phyloP scores from a whole-genome alignment of 495 filamentous ascomycete species.

The Penicillium herquei region DNA sequence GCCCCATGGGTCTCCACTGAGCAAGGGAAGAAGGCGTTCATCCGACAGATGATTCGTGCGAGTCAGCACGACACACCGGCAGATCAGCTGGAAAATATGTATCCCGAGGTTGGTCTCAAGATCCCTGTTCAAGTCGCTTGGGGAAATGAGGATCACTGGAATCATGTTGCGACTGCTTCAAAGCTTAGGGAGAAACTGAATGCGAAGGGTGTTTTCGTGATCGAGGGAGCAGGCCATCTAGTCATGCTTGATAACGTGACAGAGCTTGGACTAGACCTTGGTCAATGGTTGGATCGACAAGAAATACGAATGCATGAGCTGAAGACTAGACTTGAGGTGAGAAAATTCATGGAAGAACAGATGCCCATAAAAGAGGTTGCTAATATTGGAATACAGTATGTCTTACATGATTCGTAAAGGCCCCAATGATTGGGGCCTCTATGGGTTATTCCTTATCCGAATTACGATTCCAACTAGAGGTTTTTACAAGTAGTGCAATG shows the following conservation, averaged over 20 bases:
- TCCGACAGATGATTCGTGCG: slow-evolving; percentile 30
- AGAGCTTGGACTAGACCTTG: slow-evolving; percentile 26
- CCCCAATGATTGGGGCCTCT: no score
- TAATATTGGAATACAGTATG: not conserved
- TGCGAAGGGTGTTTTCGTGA: slow-evolving; percentile 20
- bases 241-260: slow-evolving; percentile 34
- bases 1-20: slow-evolving; percentile 23
- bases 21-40: slow-evolving; percentile 22
- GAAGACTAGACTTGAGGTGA: no score
- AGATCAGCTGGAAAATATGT: slow-evolving; percentile 26
- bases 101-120: slow-evolving; percentile 22
- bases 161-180: slow-evolving; percentile 27
- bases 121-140: slow-evolving; percentile 33
- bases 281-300: not conserved
- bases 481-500: not conserved
- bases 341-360: no score
- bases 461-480: not conserved
- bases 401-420: not conserved
- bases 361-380: no score
- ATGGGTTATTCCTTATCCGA: not conserved
- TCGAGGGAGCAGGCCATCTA: slow-evolving; percentile 36
- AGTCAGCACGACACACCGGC: slow-evolving; percentile 22
- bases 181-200: slow-evolving; percentile 18
- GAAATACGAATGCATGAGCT: no score
- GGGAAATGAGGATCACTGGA: slow-evolving; percentile 34